Conservation (phyloP, 192 early-diverging fungal genomes). For the Linnemannia elongata region DNA sequence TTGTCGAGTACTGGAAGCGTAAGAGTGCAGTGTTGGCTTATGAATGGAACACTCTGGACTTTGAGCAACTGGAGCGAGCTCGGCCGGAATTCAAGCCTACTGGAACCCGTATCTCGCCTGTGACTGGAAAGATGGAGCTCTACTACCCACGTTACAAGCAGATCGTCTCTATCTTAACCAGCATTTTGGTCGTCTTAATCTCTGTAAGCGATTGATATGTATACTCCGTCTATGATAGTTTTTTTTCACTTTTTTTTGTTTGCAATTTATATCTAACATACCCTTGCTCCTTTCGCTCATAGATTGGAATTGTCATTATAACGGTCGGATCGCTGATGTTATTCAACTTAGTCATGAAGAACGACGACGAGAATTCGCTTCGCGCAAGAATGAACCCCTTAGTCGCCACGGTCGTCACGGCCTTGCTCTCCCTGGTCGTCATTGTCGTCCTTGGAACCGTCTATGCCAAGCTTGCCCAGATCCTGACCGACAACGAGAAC, state of each 20-base stretch:
- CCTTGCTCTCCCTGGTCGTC: constrained; percentile 63
- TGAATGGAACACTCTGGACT: constrained; percentile 69
- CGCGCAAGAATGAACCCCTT: constrained; percentile 21
- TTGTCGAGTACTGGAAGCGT: constrained; percentile 76
- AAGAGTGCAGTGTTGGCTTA: constrained; percentile 61
- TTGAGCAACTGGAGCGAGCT: constrained; percentile 64
- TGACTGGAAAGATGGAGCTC: constrained; percentile 66
- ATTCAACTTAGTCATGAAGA: constrained; percentile 29
- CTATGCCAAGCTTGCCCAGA: constrained; percentile 39
- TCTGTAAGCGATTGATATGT: constrained; percentile 39
- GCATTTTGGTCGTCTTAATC: constrained; percentile 58
- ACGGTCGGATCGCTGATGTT: constrained; percentile 56
- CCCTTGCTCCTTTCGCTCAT: neutral
- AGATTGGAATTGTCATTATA: constrained; percentile 62
- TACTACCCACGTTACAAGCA: constrained; percentile 59
- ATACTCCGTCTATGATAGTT: neutral
- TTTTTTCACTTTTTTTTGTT: neutral
- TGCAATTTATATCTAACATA: neutral
- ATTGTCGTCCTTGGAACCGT: constrained; percentile 66
- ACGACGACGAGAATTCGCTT: neutral
- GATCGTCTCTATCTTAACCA: constrained; percentile 53
- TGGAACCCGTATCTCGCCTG: constrained; percentile 59
- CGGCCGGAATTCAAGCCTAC: constrained; percentile 74
- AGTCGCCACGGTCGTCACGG: constrained; percentile 48
- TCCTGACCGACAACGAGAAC: constrained; percentile 64